Percentiles rank a stretch among this genome's conserved stretches.
Evolutionary conservation across 2,329 filamentous ascomycete genomes (phyloP).

Genomic region (Periconia digitata): DNA sequence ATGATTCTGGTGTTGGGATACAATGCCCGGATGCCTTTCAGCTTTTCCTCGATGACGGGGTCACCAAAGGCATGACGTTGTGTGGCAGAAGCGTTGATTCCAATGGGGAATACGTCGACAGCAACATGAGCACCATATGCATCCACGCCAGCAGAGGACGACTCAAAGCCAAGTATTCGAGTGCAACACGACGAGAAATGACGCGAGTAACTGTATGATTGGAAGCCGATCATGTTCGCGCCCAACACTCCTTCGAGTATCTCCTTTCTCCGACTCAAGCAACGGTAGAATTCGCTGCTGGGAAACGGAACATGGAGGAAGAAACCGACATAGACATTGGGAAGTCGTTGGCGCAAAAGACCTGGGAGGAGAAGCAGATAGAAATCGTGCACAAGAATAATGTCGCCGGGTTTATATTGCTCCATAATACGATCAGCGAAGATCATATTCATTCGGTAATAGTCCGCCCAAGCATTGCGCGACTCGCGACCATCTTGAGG

Average conservation of each 20-base stretch:
- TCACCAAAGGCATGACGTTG: conserved; percentile 73
- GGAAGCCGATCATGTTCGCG: conserved; percentile 91
- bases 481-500: conserved; percentile 82
- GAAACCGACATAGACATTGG: conserved; percentile 91
- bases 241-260: conserved; percentile 87
- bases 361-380: conserved; percentile 87
- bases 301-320: conserved; percentile 94
- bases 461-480: conserved; percentile 85
- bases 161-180: conserved; percentile 85
- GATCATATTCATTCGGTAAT: conserved; percentile 87
- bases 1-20: conserved; percentile 94
- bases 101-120: conserved; percentile 91
- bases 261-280: conserved; percentile 84
- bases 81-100: conserved; percentile 84
- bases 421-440: conserved; percentile 89
- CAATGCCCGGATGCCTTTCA: conserved; percentile 70
- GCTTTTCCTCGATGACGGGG: conserved; percentile 69
- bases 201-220: conserved; percentile 91
- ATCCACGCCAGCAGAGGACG: conserved; percentile 80
- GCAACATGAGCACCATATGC: conserved; percentile 87
- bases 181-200: conserved; percentile 96
- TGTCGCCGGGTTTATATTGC: conserved; percentile 87
- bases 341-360: conserved; percentile 80
- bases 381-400: conserved; percentile 92
- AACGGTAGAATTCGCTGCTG: conserved; percentile 92